phyloP scores from a whole-genome alignment of 169 alveolate species.

The Plasmodium malariae region DNA sequence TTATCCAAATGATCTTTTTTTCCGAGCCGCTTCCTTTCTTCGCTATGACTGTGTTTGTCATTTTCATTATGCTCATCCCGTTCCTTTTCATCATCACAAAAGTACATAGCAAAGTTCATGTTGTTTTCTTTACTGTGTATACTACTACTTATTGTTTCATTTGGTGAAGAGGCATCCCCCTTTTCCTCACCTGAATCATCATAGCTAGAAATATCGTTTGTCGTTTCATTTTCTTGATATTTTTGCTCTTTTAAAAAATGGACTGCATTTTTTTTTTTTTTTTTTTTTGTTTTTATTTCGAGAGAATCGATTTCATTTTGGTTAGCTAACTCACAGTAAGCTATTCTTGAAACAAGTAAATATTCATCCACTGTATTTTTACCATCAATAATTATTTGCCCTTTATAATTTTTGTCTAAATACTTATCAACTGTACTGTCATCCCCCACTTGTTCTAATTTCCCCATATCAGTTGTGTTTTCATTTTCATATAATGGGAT shows the following conservation, averaged over 20 bases:
- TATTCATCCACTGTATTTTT: conserved; percentile 68
- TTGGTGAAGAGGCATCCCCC: neutral
- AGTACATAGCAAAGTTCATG: neutral
- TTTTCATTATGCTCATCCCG: neutral
- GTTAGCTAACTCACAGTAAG: conserved; percentile 38
- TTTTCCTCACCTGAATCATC: conserved; percentile 38
- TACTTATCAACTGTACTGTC: conserved; percentile 14
- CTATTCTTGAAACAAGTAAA: conserved; percentile 74
- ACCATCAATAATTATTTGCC: conserved; percentile 74
- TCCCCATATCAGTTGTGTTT: neutral
- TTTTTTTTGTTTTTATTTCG: conserved; percentile 15
- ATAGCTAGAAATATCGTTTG: conserved; percentile 11
- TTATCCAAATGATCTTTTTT: neutral
- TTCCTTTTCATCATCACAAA: neutral
- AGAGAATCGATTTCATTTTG: conserved; percentile 29
- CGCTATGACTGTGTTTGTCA: neutral
- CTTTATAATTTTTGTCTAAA: conserved; percentile 65
- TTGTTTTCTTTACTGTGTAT: neutral
- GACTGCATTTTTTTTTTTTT: conserved; percentile 12
- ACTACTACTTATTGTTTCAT: neutral
- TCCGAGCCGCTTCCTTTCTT: neutral
- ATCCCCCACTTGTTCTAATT: neutral
- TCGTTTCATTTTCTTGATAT: conserved; percentile 8
- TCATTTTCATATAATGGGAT: conserved; percentile 64
- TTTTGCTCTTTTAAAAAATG: conserved; percentile 5